Percentiles rank a stretch among this genome's conserved stretches.
These are phyloP conservation scores for Hypoxylon sp. DNA, from an alignment of 2,329 filamentous ascomycete genomes.

Conservation along the genomic window DNA sequence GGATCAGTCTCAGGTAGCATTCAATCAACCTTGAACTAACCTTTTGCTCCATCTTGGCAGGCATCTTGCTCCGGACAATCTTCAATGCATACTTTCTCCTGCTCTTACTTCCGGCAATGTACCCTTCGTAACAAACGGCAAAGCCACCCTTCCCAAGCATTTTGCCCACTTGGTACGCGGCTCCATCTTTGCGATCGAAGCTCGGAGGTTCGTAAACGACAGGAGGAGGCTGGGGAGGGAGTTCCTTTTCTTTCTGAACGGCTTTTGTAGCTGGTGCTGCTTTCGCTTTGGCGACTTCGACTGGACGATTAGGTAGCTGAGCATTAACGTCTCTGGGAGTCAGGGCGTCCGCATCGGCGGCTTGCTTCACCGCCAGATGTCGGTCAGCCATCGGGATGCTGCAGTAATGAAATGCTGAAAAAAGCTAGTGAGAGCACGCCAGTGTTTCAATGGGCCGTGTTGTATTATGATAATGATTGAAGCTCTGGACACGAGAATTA, in stretches of 20 bases:
- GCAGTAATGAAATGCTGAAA: conserved; percentile 18
- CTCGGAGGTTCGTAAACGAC: conserved; percentile 73
- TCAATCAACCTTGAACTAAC: conserved; percentile 56
- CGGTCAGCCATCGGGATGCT: conserved; percentile 60
- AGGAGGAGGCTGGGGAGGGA: conserved; percentile 72
- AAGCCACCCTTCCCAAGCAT: conserved; percentile 85
- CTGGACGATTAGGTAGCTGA: conserved; percentile 59
- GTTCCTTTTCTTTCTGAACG: conserved; percentile 70
- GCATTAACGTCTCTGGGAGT: conserved; percentile 75
- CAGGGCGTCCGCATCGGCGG: conserved; percentile 71
- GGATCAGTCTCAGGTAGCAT: background rate
- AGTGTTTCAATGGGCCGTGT: conserved; percentile 26
- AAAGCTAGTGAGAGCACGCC: conserved; percentile 29
- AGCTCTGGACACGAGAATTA: conserved; percentile 30
- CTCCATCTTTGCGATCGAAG: conserved; percentile 75
- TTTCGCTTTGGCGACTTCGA: conserved; percentile 62
- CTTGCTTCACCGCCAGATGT: conserved; percentile 61
- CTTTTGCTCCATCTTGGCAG: conserved; percentile 86
- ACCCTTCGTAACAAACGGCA: conserved; percentile 82
- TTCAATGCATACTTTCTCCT: conserved; percentile 81
- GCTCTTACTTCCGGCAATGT: conserved; percentile 67
- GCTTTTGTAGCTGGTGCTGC: conserved; percentile 56
- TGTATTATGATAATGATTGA: conserved; percentile 25
- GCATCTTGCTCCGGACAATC: conserved; percentile 87
- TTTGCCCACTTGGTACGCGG: conserved; percentile 79